Conservation (phyloP, 257 asterid species). For the Leptodermis oblonga region DNA sequence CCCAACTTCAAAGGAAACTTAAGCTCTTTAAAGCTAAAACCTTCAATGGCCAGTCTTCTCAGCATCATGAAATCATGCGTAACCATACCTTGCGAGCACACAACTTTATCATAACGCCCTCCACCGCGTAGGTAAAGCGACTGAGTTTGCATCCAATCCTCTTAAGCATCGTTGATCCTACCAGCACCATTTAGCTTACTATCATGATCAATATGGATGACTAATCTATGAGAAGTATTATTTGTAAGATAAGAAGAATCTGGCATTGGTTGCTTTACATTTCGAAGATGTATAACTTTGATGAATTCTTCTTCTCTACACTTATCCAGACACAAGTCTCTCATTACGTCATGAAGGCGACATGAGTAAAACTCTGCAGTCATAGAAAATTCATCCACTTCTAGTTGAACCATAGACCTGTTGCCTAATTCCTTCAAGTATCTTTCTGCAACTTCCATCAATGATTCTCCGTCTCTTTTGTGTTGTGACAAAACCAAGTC, state of each 20-base stretch:
- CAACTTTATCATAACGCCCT: neutral
- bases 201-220: neutral
- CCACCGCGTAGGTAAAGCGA: neutral
- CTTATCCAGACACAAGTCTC: conserved; percentile 14
- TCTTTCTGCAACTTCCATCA: too few relatives aligned
- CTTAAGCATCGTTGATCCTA: neutral
- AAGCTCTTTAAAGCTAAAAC: neutral
- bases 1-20: neutral
- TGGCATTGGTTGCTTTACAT: too few relatives aligned
- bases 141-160: neutral
- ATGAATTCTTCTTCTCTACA: conserved; percentile 5
- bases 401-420: neutral
- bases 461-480: too few relatives aligned
- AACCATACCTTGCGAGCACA: neutral
- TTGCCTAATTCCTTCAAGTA: neutral
- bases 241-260: neutral
- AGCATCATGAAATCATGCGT: neutral
- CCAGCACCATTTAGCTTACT: neutral
- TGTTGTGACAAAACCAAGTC: too few relatives aligned
- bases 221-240: neutral
- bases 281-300: neutral
- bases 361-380: neutral
- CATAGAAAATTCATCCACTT: neutral
- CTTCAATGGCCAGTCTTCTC: neutral
- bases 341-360: conserved; percentile 6